A percentile compares a stretch with the other conserved stretches of the same genome.
phyloP scores from a whole-genome alignment of 805 yeast genomes.

The Kurtzmaniella cleridarum region DNA sequence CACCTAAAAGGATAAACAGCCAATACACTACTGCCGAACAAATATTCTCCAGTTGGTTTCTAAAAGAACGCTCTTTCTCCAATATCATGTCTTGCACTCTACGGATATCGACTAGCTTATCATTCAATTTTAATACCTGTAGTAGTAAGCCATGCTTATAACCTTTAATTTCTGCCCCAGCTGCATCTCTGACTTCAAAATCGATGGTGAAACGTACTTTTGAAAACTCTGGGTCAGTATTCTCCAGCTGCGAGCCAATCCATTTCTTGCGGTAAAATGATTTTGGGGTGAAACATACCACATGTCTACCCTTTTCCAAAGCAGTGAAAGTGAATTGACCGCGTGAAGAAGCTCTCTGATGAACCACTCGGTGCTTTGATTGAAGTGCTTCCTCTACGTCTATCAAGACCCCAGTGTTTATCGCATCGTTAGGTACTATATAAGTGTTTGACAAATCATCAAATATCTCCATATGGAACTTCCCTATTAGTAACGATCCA shows the following conservation, averaged over 20 bases:
- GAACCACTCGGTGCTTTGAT: slow-evolving; percentile 17
- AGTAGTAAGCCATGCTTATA: slow-evolving; percentile 28
- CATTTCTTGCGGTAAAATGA: slow-evolving; percentile 14
- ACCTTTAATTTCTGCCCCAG: slow-evolving; percentile 10
- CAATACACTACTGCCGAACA: slow-evolving; percentile 17
- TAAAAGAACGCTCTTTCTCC: slow-evolving; percentile 18
- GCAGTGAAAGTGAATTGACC: slow-evolving; percentile 25
- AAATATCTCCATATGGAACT: slow-evolving; percentile 42
- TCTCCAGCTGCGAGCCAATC: slow-evolving; percentile 7
- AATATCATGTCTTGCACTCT: slow-evolving; percentile 52
- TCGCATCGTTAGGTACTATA: slow-evolving; percentile 20
- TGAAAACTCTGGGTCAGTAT: slow-evolving; percentile 17
- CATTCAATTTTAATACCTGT: slow-evolving; percentile 50
- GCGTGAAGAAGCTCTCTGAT: slow-evolving; percentile 16
- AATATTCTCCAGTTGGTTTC: slow-evolving; percentile 21
- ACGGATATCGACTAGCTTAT: slow-evolving; percentile 52
- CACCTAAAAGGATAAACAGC: slow-evolving; percentile 16
- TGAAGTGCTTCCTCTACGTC: slow-evolving; percentile 41
- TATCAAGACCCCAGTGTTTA: slow-evolving; percentile 27
- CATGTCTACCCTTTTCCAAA: slow-evolving; percentile 20
- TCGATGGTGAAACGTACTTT: slow-evolving; percentile 15
- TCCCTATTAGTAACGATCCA: slow-evolving; percentile 45
- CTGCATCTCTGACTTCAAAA: slow-evolving; percentile 16
- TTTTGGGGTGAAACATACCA: slow-evolving; percentile 21
- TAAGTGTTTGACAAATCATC: slow-evolving; percentile 32